Percentiles rank a stretch among this genome's conserved stretches.
Conservation (phyloP, 495 filamentous ascomycete genomes). For the Podospora didyma region DNA sequence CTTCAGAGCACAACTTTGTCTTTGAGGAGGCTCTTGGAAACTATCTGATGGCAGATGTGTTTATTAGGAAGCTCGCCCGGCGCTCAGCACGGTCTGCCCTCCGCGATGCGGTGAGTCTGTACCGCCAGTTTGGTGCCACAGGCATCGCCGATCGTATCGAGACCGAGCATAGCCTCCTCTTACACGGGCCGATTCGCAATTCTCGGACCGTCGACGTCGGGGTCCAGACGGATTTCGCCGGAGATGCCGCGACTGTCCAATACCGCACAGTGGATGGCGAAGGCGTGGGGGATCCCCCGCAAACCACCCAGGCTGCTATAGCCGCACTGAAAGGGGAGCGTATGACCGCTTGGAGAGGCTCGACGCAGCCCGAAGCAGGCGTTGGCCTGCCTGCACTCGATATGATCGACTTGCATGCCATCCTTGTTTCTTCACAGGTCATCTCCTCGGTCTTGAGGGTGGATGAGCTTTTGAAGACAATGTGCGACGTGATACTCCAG, state of each 20-base stretch:
- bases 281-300: constrained; percentile 56
- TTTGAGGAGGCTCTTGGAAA: constrained; percentile 79
- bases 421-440: constrained; percentile 82
- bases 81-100: constrained; percentile 69
- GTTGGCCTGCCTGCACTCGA: constrained; percentile 58
- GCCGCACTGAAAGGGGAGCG: constrained; percentile 56
- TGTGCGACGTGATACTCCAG: constrained; percentile 86
- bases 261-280: constrained; percentile 48
- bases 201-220: constrained; percentile 61
- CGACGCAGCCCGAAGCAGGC: constrained; percentile 42
- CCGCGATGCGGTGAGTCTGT: constrained; percentile 68
- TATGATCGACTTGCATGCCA: constrained; percentile 83
- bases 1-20: constrained; percentile 68
- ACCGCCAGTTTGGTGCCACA: constrained; percentile 66
- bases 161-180: constrained; percentile 65
- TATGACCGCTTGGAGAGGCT: constrained; percentile 60
- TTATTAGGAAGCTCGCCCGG: constrained; percentile 65
- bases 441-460: constrained; percentile 86
- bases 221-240: constrained; percentile 70
- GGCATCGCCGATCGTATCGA: constrained; percentile 71
- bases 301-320: constrained; percentile 39
- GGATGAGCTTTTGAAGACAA: constrained; percentile 77
- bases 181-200: constrained; percentile 60
- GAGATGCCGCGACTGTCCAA: constrained; percentile 55
- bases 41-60: constrained; percentile 73